Evolutionary conservation across 1,139 yeast genomes (phyloP).

Genomic region (Ogataea hybrid): DNA sequence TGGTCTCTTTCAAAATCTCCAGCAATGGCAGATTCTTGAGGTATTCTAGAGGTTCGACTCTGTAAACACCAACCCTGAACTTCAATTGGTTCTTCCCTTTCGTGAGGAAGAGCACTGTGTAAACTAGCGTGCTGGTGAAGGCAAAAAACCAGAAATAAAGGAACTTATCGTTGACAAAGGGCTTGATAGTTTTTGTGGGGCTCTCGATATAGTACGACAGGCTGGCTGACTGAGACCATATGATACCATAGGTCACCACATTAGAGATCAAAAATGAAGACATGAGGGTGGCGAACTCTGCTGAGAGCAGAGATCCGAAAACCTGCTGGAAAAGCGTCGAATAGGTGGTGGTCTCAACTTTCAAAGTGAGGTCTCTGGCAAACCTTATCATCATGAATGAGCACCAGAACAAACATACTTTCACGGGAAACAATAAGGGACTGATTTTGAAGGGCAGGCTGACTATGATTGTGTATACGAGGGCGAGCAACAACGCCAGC

Average conservation of each 20-base stretch:
- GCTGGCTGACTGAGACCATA: conserved; percentile 31
- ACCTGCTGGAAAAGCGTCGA: conserved; percentile 51
- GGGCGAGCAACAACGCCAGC: conserved; percentile 34
- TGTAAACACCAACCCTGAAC: conserved; percentile 46
- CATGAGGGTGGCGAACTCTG: conserved; percentile 38
- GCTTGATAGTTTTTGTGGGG: conserved; percentile 49
- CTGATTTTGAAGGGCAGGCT: conserved; percentile 28
- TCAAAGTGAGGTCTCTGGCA: conserved; percentile 48
- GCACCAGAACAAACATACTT: conserved; percentile 32
- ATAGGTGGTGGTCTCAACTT: conserved; percentile 49
- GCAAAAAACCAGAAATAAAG: conserved; percentile 48
- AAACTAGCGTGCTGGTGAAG: conserved; percentile 39
- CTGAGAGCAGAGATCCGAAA: conserved; percentile 44
- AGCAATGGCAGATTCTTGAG: conserved; percentile 18
- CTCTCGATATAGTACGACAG: conserved; percentile 29
- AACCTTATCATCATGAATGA: conserved; percentile 44
- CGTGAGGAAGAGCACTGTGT: conserved; percentile 52
- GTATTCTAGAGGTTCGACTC: conserved; percentile 39
- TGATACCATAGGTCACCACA: conserved; percentile 35
- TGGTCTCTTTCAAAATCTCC: conserved; percentile 32
- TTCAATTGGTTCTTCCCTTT: conserved; percentile 61
- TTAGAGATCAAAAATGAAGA: conserved; percentile 42
- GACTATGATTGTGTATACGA: conserved; percentile 31
- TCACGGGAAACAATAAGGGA: conserved; percentile 30
- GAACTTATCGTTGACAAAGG: conserved; percentile 61